Evolutionary conservation across 2,329 filamentous ascomycete species (phyloP).

Genomic region (Colletotrichum tofieldiae): DNA sequence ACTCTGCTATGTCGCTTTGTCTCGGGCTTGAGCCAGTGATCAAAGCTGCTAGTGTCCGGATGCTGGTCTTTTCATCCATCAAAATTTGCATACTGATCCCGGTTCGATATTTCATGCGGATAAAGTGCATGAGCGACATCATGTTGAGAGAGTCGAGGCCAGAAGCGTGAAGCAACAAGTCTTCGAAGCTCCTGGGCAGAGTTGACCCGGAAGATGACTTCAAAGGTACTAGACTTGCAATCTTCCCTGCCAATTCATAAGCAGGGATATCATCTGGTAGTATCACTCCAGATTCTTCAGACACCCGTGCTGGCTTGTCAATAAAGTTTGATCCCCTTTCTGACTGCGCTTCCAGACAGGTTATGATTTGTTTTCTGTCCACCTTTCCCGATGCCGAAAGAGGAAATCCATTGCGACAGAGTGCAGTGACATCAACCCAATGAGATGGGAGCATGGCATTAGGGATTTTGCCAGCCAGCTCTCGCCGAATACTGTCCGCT

Average conservation of each 20-base stretch:
- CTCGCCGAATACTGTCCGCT: background rate
- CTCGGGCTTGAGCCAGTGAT: background rate
- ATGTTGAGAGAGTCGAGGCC: slow-evolving; percentile 36
- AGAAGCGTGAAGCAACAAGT: slow-evolving; percentile 8
- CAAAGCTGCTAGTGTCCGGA: slow-evolving; percentile 24
- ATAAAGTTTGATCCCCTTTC: background rate
- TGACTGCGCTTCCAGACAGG: background rate
- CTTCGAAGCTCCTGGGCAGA: background rate
- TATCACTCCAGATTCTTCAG: background rate
- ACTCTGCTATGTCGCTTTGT: no score
- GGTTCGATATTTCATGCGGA: slow-evolving; percentile 12
- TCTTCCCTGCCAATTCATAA: slow-evolving; percentile 23
- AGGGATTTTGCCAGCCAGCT: slow-evolving; percentile 8
- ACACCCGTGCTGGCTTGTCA: background rate
- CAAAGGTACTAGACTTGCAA: background rate
- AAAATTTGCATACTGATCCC: slow-evolving; percentile 31
- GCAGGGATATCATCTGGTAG: background rate
- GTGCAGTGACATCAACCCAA: slow-evolving; percentile 2
- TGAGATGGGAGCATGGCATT: slow-evolving; percentile 27
- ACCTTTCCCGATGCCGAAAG: slow-evolving; percentile 1
- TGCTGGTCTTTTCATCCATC: slow-evolving; percentile 30
- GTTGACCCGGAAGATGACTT: background rate
- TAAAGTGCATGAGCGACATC: slow-evolving; percentile 40
- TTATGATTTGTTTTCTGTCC: background rate
- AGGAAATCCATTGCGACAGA: background rate